Percentiles rank a stretch among this genome's conserved stretches.
These are phyloP conservation scores for Tetrastigma voinierianum DNA, from an alignment of 164 flowering plant species.

Conservation along the genomic window DNA sequence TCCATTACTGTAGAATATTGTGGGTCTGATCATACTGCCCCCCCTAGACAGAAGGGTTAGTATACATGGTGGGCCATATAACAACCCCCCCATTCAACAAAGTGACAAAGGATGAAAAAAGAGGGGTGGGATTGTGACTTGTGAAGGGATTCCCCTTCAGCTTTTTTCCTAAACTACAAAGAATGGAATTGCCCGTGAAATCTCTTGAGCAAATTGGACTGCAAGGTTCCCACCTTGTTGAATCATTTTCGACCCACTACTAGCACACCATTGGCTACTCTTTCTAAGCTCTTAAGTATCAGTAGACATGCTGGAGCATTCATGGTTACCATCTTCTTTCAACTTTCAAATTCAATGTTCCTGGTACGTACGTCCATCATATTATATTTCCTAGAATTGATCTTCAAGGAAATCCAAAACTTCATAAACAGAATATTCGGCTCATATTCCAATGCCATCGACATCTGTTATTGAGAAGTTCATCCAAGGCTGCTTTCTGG, in stretches of 20 bases:
- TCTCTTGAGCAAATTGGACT: constrained; percentile 12
- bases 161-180: constrained; percentile 23
- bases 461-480: constrained; percentile 26
- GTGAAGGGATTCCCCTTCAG: constrained; percentile 7
- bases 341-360: too few relatives aligned
- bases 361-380: too few relatives aligned
- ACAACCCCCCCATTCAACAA: neutral
- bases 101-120: constrained; percentile 14
- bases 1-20: neutral
- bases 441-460: constrained; percentile 41
- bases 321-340: neutral
- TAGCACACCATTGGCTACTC: too few relatives aligned
- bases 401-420: neutral
- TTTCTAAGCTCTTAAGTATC: neutral
- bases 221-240: constrained; percentile 12
- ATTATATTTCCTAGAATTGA: too few relatives aligned
- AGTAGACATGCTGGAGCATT: constrained; percentile 1
- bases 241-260: constrained; percentile 15
- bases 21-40: neutral
- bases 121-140: neutral
- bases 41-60: neutral
- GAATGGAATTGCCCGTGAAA: constrained; percentile 18
- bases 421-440: too few relatives aligned
- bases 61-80: neutral
- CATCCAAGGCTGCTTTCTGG: too few relatives aligned